Conservation (phyloP, 192 early-diverging fungal species). For the Polychytrium aggregatum region DNA sequence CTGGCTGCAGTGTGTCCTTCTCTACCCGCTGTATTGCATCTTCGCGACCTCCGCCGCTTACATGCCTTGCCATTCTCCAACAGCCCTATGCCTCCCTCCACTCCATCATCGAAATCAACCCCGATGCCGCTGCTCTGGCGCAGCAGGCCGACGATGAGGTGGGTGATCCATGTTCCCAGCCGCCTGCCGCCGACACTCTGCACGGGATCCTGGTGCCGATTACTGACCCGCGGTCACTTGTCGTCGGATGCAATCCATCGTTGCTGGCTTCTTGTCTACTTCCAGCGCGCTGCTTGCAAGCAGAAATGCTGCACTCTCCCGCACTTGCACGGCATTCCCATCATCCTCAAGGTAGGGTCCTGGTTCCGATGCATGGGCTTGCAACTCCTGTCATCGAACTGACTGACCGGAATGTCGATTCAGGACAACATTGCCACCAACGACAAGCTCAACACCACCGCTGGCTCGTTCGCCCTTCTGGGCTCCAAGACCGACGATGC, state of each 20-base stretch:
- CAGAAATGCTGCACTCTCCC: slow-evolving; percentile 1
- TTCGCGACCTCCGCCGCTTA: too few relatives aligned
- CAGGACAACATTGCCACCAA: slow-evolving; percentile 23
- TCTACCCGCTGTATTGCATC: too few relatives aligned
- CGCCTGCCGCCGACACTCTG: too few relatives aligned
- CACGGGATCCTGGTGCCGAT: too few relatives aligned
- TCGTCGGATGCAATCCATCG: neutral
- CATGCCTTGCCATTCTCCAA: too few relatives aligned
- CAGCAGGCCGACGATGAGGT: slow-evolving; percentile 11
- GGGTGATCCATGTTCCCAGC: too few relatives aligned
- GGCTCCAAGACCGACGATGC: slow-evolving; percentile 16
- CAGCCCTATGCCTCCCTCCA: neutral
- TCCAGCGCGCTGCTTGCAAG: neutral
- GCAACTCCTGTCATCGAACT: too few relatives aligned
- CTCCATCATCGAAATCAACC: slow-evolving; percentile 22
- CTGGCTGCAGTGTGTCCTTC: too few relatives aligned
- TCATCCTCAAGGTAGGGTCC: slow-evolving; percentile 26
- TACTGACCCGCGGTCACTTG: too few relatives aligned
- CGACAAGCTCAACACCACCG: slow-evolving; percentile 20
- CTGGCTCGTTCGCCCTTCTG: slow-evolving; percentile 18
- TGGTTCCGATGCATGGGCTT: too few relatives aligned
- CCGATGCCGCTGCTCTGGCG: slow-evolving; percentile 14
- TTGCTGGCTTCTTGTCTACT: neutral
- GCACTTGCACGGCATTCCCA: slow-evolving; percentile 21
- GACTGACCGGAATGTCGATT: too few relatives aligned